A percentile compares a stretch with the other conserved stretches of the same genome.
phyloP scores from a whole-genome alignment of 2,329 filamentous ascomycete species.

The Phaeomoniella chlamydospora region DNA sequence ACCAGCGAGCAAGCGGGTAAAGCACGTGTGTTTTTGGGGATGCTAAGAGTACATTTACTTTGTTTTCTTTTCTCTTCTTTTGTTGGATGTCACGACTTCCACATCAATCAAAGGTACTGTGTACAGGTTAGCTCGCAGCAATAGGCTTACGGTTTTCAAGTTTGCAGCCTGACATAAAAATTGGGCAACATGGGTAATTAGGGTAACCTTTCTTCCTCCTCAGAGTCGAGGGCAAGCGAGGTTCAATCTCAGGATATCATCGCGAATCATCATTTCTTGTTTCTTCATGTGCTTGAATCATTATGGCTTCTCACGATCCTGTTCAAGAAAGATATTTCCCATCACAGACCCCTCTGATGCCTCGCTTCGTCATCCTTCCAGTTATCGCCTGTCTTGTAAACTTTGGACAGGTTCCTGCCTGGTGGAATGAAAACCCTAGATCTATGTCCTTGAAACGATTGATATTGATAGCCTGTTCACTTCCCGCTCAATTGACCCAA shows the following conservation, averaged over 20 bases:
- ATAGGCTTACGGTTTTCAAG: not conserved
- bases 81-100: not conserved
- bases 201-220: not conserved
- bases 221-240: not conserved
- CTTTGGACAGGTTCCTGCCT: too few relatives aligned
- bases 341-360: too few relatives aligned
- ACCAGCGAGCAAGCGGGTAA: not conserved
- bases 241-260: not conserved
- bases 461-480: too few relatives aligned
- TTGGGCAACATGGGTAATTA: not conserved
- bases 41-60: not conserved
- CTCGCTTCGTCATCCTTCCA: too few relatives aligned
- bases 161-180: not conserved
- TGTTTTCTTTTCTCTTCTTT: not conserved
- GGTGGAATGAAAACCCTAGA: too few relatives aligned
- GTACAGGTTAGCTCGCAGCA: not conserved
- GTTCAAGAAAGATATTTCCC: too few relatives aligned
- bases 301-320: too few relatives aligned
- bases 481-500: too few relatives aligned
- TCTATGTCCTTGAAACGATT: too few relatives aligned
- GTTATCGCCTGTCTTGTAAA: too few relatives aligned
- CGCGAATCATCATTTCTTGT: too few relatives aligned
- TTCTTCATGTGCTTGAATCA: too few relatives aligned
- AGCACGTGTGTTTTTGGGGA: not conserved
- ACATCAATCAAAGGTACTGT: not conserved